Percentiles rank a stretch among this genome's conserved stretches.
phyloP scores from a whole-genome alignment of 2,329 filamentous ascomycete genomes.

The Alternaria atra region DNA sequence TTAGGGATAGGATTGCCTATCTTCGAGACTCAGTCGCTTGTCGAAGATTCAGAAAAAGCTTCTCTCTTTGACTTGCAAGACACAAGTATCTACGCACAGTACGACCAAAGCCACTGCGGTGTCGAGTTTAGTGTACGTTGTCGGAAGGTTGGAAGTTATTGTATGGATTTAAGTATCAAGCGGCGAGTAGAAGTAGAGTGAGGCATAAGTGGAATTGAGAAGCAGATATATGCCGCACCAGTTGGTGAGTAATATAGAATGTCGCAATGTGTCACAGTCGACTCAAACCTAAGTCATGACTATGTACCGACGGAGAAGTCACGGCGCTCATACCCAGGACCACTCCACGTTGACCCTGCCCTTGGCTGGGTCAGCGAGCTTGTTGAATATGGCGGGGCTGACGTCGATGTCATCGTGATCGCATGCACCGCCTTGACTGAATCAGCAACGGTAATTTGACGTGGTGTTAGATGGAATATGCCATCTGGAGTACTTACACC shows the following conservation, averaged over 20 bases:
- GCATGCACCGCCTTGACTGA: slow-evolving; percentile 56
- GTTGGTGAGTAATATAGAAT: background rate
- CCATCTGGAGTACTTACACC: slow-evolving; percentile 57
- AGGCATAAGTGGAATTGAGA: background rate
- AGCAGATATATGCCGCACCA: slow-evolving; percentile 1
- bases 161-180: background rate
- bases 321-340: slow-evolving; percentile 57
- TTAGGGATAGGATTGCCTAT: background rate
- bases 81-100: background rate
- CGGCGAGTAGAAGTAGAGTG: background rate
- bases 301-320: background rate
- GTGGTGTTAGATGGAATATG: background rate
- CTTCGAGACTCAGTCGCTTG: background rate
- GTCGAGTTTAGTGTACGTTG: background rate
- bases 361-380: slow-evolving; percentile 56
- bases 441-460: slow-evolving; percentile 23
- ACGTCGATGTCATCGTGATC: slow-evolving; percentile 61
- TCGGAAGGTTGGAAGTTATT: background rate
- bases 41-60: background rate
- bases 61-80: background rate
- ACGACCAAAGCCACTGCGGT: background rate
- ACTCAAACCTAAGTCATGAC: slow-evolving; percentile 9
- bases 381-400: slow-evolving; percentile 58
- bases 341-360: slow-evolving; percentile 61
- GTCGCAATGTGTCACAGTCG: slow-evolving; percentile 1